Conservation (phyloP, 257 asterid species). For the Gentiana dahurica region DNA sequence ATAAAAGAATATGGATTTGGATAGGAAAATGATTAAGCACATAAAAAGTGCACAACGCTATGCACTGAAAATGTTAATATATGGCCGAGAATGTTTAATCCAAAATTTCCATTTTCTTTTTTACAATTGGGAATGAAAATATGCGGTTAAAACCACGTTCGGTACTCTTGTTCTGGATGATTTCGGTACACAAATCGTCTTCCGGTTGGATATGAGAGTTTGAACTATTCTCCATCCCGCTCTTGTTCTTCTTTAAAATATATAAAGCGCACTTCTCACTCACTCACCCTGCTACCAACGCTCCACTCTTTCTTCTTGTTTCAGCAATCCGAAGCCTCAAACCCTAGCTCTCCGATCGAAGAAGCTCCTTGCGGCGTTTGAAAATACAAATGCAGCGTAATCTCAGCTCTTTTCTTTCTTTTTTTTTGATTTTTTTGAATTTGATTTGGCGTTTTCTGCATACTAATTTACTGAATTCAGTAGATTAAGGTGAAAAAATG, state of each 20-base stretch:
- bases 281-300: constrained; percentile 7
- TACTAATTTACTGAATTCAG: neutral
- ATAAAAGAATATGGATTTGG: no score
- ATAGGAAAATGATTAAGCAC: no score
- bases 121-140: no score
- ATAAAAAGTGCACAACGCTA: no score
- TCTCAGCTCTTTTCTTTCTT: constrained; percentile 19
- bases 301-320: constrained; percentile 5
- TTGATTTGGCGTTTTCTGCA: neutral
- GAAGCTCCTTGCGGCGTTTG: constrained; percentile 2
- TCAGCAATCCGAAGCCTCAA: constrained; percentile 29
- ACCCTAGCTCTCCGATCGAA: constrained; percentile 26
- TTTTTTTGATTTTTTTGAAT: no score
- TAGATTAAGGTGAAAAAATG: neutral
- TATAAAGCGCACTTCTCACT: neutral
- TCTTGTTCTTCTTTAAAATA: constrained; percentile 8
- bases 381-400: constrained; percentile 22
- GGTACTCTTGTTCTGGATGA: no score
- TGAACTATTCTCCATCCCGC: constrained; percentile 54
- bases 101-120: no score
- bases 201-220: neutral
- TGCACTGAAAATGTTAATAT: no score
- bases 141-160: no score
- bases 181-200: no score
- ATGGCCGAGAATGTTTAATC: no score